A percentile compares a stretch with the other conserved stretches of the same genome.
Evolutionary conservation across 495 filamentous ascomycete species (phyloP).

Genomic region (Penicillium bovifimosum): DNA sequence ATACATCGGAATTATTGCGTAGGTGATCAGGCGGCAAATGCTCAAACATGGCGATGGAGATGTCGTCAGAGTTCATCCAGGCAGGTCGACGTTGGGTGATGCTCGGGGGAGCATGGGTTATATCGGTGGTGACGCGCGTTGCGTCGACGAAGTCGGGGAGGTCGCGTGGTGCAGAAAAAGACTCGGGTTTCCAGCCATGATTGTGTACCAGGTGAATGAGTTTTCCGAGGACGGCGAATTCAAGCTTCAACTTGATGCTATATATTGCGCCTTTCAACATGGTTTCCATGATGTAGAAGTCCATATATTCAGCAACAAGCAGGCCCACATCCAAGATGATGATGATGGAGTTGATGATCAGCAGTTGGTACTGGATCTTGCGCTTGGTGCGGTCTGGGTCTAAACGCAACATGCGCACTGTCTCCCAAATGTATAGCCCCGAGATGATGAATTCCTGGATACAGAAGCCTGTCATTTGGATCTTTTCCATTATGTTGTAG

Average conservation of each 20-base stretch:
- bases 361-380: slow-evolving; percentile 53
- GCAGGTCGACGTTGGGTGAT: slow-evolving; percentile 19
- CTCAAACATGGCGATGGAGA: slow-evolving; percentile 45
- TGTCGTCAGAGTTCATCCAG: slow-evolving; percentile 36
- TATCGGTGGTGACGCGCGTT: slow-evolving; percentile 38
- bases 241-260: slow-evolving; percentile 61
- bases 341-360: slow-evolving; percentile 54
- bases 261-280: slow-evolving; percentile 57
- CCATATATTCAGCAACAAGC: slow-evolving; percentile 51
- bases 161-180: slow-evolving; percentile 22
- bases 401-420: slow-evolving; percentile 42
- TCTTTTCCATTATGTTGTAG: slow-evolving; percentile 56
- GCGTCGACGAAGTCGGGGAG: slow-evolving; percentile 45
- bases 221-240: slow-evolving; percentile 56
- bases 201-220: slow-evolving; percentile 39
- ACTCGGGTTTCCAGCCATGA: slow-evolving; percentile 39
- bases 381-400: slow-evolving; percentile 41
- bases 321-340: slow-evolving; percentile 52
- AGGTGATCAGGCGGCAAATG: slow-evolving; percentile 20
- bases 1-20: slow-evolving; percentile 24
- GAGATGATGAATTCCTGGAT: slow-evolving; percentile 59
- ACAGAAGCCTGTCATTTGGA: slow-evolving; percentile 59
- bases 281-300: slow-evolving; percentile 54
- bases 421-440: slow-evolving; percentile 55
- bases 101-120: slow-evolving; percentile 35